phyloP scores from a whole-genome alignment of 2,329 filamentous ascomycete genomes.

The Leptosphaerulina australis region DNA sequence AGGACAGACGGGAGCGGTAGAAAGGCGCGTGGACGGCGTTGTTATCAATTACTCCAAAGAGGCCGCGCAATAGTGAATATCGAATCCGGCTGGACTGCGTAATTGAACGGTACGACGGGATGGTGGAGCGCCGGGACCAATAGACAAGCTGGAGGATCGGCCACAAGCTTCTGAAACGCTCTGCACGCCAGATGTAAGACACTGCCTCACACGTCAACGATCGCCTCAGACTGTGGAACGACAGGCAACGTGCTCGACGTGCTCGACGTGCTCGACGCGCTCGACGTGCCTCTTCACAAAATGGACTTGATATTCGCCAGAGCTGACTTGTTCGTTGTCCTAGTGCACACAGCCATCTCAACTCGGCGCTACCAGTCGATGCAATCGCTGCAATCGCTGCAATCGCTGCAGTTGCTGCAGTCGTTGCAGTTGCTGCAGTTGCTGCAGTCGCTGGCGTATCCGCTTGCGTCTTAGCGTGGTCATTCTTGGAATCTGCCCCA shows the following conservation, averaged over 20 bases:
- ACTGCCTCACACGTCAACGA: slow-evolving; percentile 5
- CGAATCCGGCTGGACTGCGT: slow-evolving; percentile 14
- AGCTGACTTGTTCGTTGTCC: background rate
- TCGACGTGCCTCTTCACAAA: too few species aligned
- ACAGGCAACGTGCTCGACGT: background rate
- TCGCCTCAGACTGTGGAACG: background rate
- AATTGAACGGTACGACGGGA: slow-evolving; percentile 9
- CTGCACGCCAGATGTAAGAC: background rate
- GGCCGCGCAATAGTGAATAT: slow-evolving; percentile 17
- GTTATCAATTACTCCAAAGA: slow-evolving; percentile 2
- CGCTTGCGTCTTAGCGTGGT: slow-evolving; percentile 5
- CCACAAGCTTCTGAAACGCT: slow-evolving; percentile 13
- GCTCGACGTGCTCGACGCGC: too few species aligned
- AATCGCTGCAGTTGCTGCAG: background rate
- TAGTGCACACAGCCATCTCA: slow-evolving; percentile 1
- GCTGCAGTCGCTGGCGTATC: background rate
- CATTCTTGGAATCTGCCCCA: slow-evolving; percentile 7
- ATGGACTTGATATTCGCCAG: too few species aligned
- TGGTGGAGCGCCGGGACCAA: slow-evolving; percentile 8
- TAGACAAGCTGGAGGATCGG: slow-evolving; percentile 1
- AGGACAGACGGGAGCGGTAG: background rate
- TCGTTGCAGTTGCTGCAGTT: background rate
- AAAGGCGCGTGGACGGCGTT: slow-evolving; percentile 1
- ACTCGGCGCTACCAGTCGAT: slow-evolving; percentile 1
- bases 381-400: background rate